Conservation (phyloP, 2,329 filamentous ascomycete genomes). For the Hypoxylon sp. region DNA sequence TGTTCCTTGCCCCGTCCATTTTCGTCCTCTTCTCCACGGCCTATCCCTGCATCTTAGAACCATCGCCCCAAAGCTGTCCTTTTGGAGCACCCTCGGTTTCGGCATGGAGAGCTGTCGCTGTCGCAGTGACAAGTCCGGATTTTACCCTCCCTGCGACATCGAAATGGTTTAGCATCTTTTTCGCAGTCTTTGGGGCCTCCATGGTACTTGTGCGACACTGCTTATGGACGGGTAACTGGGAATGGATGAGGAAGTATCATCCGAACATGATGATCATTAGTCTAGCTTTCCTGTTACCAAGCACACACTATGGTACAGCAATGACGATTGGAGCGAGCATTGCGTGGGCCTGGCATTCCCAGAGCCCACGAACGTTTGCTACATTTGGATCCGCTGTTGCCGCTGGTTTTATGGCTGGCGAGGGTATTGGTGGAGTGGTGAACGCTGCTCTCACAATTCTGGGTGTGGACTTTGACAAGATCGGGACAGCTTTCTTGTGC, state of each 20-base stretch:
- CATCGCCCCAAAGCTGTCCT: conserved; percentile 52
- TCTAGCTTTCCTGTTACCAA: conserved; percentile 71
- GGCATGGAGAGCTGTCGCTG: not conserved
- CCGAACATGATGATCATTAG: conserved; percentile 75
- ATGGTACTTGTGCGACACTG: conserved; percentile 70
- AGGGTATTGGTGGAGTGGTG: conserved; percentile 73
- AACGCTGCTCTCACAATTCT: conserved; percentile 65
- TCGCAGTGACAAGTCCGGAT: conserved; percentile 57
- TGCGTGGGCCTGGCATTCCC: conserved; percentile 45
- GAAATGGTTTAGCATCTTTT: conserved; percentile 65
- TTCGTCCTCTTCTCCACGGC: conserved; percentile 68
- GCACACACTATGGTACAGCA: conserved; percentile 70
- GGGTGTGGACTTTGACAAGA: conserved; percentile 29
- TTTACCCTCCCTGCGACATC: conserved; percentile 62
- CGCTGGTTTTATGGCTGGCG: conserved; percentile 73
- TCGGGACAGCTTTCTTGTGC: conserved; percentile 4
- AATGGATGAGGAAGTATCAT: conserved; percentile 70
- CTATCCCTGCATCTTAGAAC: conserved; percentile 66
- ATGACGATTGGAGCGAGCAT: conserved; percentile 53
- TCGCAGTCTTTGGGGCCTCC: conserved; percentile 64
- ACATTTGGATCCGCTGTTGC: conserved; percentile 71
- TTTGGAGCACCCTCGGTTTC: not conserved
- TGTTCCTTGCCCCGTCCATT: conserved; percentile 67
- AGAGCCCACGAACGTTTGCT: conserved; percentile 66
- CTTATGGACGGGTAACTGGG: conserved; percentile 65